Conservation (phyloP, 495 filamentous ascomycete species). For the Xylaria telfairii region DNA sequence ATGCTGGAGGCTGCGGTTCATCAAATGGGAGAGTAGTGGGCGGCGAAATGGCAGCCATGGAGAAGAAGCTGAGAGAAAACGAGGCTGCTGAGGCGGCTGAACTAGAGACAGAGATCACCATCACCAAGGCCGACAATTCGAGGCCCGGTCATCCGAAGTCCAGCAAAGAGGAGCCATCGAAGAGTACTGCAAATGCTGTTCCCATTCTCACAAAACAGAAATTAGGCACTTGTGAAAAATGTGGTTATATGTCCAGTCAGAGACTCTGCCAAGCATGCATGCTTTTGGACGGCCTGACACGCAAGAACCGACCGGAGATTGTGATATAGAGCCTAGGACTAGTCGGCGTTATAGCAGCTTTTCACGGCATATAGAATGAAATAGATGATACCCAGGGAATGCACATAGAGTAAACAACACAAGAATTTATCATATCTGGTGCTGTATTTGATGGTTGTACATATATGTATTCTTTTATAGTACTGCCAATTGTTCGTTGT, state of each 20-base stretch:
- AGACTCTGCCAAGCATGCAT: constrained; percentile 93
- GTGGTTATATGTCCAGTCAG: constrained; percentile 96
- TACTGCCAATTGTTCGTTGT: not conserved
- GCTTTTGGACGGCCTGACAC: constrained; percentile 86
- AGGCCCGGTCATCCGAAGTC: constrained; percentile 27
- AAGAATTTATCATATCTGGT: constrained; percentile 25
- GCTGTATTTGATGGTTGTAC: constrained; percentile 33
- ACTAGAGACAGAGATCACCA: constrained; percentile 74
- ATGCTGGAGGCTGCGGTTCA: constrained; percentile 76
- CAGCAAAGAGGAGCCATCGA: constrained; percentile 32
- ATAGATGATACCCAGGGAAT: constrained; percentile 37
- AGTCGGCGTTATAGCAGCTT: constrained; percentile 26
- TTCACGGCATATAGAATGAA: constrained; percentile 21
- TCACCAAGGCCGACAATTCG: constrained; percentile 39
- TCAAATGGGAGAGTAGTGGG: constrained; percentile 71
- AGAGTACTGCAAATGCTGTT: constrained; percentile 34
- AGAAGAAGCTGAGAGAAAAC: constrained; percentile 73
- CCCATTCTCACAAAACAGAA: constrained; percentile 60
- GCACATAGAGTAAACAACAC: constrained; percentile 15
- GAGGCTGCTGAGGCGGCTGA: constrained; percentile 61
- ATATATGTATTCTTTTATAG: constrained; percentile 25
- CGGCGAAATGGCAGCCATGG: constrained; percentile 93
- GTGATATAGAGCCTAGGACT: constrained; percentile 56
- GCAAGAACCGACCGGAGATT: constrained; percentile 85
- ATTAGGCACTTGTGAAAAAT: constrained; percentile 83